phyloP scores from a whole-genome alignment of 768 basidiomycete genomes.

The Russula emetica region DNA sequence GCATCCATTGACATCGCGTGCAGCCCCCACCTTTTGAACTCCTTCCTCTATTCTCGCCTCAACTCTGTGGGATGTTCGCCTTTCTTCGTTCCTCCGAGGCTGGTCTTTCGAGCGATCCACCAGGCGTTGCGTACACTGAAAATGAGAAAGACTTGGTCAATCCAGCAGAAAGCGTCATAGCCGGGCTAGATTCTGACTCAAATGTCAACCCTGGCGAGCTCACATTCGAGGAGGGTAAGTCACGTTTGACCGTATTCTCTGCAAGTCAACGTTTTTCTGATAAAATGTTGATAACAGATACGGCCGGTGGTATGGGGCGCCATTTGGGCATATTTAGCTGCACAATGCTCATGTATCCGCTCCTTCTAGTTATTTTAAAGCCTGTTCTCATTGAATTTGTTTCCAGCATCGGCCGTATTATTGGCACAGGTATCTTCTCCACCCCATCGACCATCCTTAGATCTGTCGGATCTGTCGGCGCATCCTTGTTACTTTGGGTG shows the following conservation, averaged over 20 bases:
- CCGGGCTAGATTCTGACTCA: constrained; percentile 22
- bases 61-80: not conserved
- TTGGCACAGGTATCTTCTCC: constrained; percentile 63
- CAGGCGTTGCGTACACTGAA: not conserved
- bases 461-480: constrained; percentile 54
- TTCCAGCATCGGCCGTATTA: constrained; percentile 48
- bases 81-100: not conserved
- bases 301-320: constrained; percentile 54
- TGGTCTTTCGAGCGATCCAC: not conserved
- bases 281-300: constrained; percentile 33
- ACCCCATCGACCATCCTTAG: constrained; percentile 56
- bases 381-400: not conserved
- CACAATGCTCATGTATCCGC: constrained; percentile 46
- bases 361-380: not conserved
- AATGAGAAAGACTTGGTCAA: not conserved
- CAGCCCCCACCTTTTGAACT: too few species aligned
- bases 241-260: not conserved
- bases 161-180: not conserved
- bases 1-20: too few species aligned
- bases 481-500: constrained; percentile 60
- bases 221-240: constrained; percentile 48
- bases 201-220: constrained; percentile 42
- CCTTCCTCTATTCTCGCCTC: not conserved
- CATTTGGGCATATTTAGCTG: constrained; percentile 55
- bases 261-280: not conserved